Base-by-base conservation (phyloP, 805 yeast species). In the Candida yuanshanica region DNA sequence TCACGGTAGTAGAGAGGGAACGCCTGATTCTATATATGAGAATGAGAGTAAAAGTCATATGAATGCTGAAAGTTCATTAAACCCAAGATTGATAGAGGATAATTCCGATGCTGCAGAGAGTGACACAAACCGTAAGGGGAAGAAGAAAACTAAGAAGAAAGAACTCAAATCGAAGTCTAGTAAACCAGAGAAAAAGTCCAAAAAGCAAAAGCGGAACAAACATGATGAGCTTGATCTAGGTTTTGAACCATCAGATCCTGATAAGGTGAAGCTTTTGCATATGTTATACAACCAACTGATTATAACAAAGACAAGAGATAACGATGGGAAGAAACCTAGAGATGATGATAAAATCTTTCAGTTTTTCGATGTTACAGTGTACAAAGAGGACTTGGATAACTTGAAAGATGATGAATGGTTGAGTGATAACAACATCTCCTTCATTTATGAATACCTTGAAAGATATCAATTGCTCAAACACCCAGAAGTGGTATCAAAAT, bases 401-500 rank as follows among this genome's bases (percentile, higher is more conserved):
- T 58, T 84, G 13, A 63, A 68, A 38, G 79, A 81, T 16, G 83
- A 75, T 26, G 82, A 81, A 53, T 84, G 93, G 91, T 62, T 84
- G 23, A 81, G 79, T 51, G 91, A 83, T 53, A 81, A 81, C 51
- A 77, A 81, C 49, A 71, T 84, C 29, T 65, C 83, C 0, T 75
- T 82, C 41, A 60, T 81, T 16, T 84, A 70, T 57, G 88, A 81
- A 53, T 69, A 70, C 44, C 55, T 77, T n/a, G 73, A 69, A 42
- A 52, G 65, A 2, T 47, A 59, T 13, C 57, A 62, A 29, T 42
- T 66, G 24, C 44, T 38, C 36, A 55, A 50, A 43, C 39, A 47
- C 41, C 42, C 53, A 36, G 56, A 53, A 45, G 40, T 54, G 8
- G 43, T 59, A 7, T 50, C 54, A 6, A 49, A 56, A 35, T 63